These are phyloP conservation scores for Gossypium thurberi DNA, from an alignment of 345 rosid species.

Conservation along the genomic window DNA sequence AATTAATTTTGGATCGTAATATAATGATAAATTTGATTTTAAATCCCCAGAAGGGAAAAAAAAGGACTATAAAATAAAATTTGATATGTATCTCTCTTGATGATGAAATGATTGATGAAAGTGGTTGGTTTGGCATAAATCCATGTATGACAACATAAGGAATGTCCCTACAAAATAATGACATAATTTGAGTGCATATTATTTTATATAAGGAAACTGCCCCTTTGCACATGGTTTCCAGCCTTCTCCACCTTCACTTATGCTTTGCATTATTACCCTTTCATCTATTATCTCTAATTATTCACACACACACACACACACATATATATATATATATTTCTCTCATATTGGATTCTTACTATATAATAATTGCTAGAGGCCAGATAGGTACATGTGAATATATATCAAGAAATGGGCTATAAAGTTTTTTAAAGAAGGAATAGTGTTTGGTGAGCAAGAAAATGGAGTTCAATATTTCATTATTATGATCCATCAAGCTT, in stretches of 20 bases:
- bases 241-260: conserved; percentile 24
- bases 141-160: conserved; percentile 27
- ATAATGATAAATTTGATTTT: not conserved
- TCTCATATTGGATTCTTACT: too few relatives aligned
- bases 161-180: conserved; percentile 20
- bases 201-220: conserved; percentile 1
- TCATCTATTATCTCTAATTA: conserved; percentile 7
- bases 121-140: conserved; percentile 24
- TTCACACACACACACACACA: too few relatives aligned
- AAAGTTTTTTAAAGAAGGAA: conserved; percentile 4
- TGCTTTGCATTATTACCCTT: conserved; percentile 29
- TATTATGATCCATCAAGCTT: conserved; percentile 5
- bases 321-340: too few relatives aligned
- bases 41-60: too few relatives aligned
- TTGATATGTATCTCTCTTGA: not conserved
- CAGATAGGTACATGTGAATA: conserved; percentile 37
- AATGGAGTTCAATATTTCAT: conserved; percentile 16
- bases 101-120: conserved; percentile 21
- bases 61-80: not conserved
- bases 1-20: not conserved
- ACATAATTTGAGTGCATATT: not conserved
- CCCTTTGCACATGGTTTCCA: conserved; percentile 51
- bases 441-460: conserved; percentile 23
- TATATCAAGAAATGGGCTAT: not conserved
- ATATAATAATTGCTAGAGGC: conserved; percentile 20